Base-by-base conservation (phyloP, 2,329 filamentous ascomycete species). In the Akanthomyces muscarius region DNA sequence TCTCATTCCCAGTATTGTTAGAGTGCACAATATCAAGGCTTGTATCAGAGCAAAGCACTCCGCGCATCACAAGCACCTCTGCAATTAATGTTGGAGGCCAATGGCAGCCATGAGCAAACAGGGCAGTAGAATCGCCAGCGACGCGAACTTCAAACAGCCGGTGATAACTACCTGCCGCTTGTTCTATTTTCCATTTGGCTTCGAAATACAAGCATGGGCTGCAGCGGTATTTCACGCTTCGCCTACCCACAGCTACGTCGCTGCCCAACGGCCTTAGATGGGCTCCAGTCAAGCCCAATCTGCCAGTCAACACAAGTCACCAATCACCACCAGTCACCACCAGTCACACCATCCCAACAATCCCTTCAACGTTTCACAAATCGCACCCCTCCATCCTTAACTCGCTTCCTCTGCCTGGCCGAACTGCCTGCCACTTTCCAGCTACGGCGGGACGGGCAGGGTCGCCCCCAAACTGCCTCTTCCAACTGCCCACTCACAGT, bases 261-360 rank as follows among this genome's bases (percentile, higher is more conserved):
- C 55, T 48, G 55, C 55, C 55, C 55, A 58, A 58, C 55, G 21
- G 28, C 42, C 55, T 28, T 23, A 33, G 13, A 30, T 33, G n/a
- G 54, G 53, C 25, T 45, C 54, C 41, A 18, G 5, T 38, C 44
- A 18, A 21, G 44, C 55, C 55, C n/a, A 58, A 58, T 58, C 55
- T 23, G 47, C 30, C 41, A 36, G 33, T 36, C 42, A 47, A 23
- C 52, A 38, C 53, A 10, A 44, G 5, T 52, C 25, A 44, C 53
- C 25, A 42, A 45, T 55, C 38, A 28, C 16, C 38, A 30, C 25
- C 38, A 11, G 8, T 55, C 38, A 28, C 16, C 38, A 30, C 25
- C 38, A 11, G 8, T 23, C 25, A 42, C 28, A 18, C 18, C 38
- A 41, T 54, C 52, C 36, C 52, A 54, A 42, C 52, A 28, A 42